Conservation (phyloP, 345 rosid genomes). For the Lepidium sativum region DNA sequence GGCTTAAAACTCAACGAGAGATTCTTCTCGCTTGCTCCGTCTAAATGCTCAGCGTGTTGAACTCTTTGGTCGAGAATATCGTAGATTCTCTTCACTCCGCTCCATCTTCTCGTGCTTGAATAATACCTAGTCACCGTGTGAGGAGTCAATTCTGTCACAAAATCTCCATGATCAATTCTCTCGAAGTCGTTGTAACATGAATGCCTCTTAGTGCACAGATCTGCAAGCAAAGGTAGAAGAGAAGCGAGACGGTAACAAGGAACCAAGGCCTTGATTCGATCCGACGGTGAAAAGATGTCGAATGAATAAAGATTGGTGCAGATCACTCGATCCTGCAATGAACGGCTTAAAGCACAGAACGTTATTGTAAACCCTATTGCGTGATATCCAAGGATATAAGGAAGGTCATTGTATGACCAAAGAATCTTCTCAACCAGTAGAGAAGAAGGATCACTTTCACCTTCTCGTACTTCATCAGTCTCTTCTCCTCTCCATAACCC, state of each 20-base stretch:
- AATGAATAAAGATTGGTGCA: conserved; percentile 68
- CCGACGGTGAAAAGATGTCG: conserved; percentile 51
- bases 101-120: conserved; percentile 56
- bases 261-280: conserved; percentile 63
- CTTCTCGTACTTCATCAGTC: conserved; percentile 51
- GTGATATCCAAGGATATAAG: conserved; percentile 75
- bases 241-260: conserved; percentile 85
- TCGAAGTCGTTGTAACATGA: conserved; percentile 65
- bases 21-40: conserved; percentile 46
- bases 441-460: conserved; percentile 52
- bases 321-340: conserved; percentile 48
- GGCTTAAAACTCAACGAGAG: conserved; percentile 65
- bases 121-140: conserved; percentile 50
- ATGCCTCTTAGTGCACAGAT: conserved; percentile 39
- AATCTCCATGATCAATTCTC: conserved; percentile 39
- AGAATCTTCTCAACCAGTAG: conserved; percentile 62
- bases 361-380: conserved; percentile 74
- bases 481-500: conserved; percentile 99
- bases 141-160: conserved; percentile 59
- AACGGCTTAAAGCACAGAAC: conserved; percentile 64
- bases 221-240: conserved; percentile 62
- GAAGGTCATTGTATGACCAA: conserved; percentile 85
- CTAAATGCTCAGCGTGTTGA: conserved; percentile 67
- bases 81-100: conserved; percentile 65
- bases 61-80: conserved; percentile 69